Evolutionary conservation across 345 rosid genomes (phyloP).

Genomic region (Viola odorata): DNA sequence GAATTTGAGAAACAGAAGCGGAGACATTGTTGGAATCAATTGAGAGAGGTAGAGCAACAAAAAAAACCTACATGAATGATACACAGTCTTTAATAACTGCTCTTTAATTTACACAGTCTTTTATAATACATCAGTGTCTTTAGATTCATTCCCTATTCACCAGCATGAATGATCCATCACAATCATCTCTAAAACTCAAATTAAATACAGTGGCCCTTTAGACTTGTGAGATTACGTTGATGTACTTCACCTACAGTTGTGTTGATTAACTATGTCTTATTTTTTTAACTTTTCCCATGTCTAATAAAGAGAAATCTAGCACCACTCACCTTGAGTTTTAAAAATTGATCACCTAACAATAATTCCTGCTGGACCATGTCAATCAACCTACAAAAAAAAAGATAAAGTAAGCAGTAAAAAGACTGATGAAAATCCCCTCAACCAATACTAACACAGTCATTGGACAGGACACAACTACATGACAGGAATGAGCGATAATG

Average conservation of each 20-base stretch:
- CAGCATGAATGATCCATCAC: no score
- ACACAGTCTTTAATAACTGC: conserved; percentile 27
- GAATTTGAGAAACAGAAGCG: neutral
- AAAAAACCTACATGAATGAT: conserved; percentile 43
- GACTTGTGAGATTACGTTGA: neutral
- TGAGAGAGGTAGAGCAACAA: neutral
- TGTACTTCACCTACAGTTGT: neutral
- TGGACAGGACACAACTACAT: no score
- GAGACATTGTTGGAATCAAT: neutral
- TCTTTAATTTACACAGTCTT: no score
- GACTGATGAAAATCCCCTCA: neutral
- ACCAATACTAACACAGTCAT: neutral
- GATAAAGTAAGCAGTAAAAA: neutral
- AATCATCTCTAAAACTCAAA: no score
- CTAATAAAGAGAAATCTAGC: no score
- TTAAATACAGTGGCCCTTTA: no score
- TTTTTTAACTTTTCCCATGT: no score
- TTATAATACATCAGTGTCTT: no score
- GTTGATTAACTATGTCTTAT: no score
- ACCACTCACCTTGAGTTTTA: conserved; percentile 67
- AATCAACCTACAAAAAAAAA: conserved; percentile 61
- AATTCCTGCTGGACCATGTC: conserved; percentile 89
- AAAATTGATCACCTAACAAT: conserved; percentile 83
- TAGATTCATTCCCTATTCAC: no score
- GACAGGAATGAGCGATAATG: no score